Percentiles rank a stretch among this genome's conserved stretches.
These are phyloP conservation scores for Pleurotus ostreatus DNA, from an alignment of 768 basidiomycete species.

Conservation along the genomic window DNA sequence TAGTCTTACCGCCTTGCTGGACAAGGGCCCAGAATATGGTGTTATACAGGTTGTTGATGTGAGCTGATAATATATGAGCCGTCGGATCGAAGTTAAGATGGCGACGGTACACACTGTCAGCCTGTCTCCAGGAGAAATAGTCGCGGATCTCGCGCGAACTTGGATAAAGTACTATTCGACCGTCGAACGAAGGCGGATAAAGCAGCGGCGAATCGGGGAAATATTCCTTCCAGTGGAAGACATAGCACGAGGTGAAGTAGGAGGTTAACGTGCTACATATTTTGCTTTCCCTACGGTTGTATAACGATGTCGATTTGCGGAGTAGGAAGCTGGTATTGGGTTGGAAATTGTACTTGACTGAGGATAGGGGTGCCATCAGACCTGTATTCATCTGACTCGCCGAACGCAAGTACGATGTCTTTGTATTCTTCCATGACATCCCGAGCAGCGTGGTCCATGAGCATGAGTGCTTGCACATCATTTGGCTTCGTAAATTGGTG, in stretches of 20 bases:
- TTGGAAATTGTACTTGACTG: neutral
- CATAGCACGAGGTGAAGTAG: conserved; percentile 87
- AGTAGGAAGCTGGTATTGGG: conserved; percentile 70
- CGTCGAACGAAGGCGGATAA: conserved; percentile 93
- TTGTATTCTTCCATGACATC: conserved; percentile 77
- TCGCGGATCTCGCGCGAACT: conserved; percentile 68
- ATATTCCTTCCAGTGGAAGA: conserved; percentile 79
- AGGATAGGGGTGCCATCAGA: conserved; percentile 22
- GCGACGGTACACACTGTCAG: conserved; percentile 69
- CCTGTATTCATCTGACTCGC: conserved; percentile 98
- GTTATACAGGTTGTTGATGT: conserved; percentile 98
- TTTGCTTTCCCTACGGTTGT: conserved; percentile 85
- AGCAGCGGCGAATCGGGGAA: conserved; percentile 68
- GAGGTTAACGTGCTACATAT: conserved; percentile 82
- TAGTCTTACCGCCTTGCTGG: conserved; percentile 72
- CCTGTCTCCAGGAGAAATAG: conserved; percentile 96
- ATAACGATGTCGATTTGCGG: conserved; percentile 66
- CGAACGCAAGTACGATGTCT: conserved; percentile 86
- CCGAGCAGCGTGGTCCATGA: conserved; percentile 91
- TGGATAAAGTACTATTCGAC: conserved; percentile 82
- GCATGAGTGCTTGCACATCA: conserved; percentile 75
- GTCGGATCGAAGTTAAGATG: neutral
- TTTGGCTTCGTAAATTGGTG: conserved; percentile 90
- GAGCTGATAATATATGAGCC: conserved; percentile 53
- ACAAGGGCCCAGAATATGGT: conserved; percentile 95